These are phyloP conservation scores for Euphorbia tirucalli DNA, from an alignment of 345 rosid genomes.

Conservation along the genomic window DNA sequence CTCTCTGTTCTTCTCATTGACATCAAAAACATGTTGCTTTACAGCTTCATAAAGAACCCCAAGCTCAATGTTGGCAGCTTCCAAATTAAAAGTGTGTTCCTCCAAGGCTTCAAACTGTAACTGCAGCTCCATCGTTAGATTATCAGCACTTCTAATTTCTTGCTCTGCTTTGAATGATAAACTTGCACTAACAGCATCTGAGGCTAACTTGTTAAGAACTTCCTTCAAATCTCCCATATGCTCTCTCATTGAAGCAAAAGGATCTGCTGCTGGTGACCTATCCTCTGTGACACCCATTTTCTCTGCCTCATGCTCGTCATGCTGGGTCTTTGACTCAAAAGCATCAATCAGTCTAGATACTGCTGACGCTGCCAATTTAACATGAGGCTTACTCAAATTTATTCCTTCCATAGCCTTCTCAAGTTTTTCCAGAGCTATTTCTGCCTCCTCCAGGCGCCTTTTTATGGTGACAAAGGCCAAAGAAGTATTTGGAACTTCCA, in stretches of 20 bases:
- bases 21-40: slow-evolving; percentile 42
- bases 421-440: slow-evolving; percentile 48
- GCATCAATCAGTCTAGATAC: slow-evolving; percentile 78
- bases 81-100: slow-evolving; percentile 46
- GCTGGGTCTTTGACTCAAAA: slow-evolving; percentile 65
- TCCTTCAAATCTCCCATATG: slow-evolving; percentile 48
- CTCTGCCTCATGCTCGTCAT: slow-evolving; percentile 52
- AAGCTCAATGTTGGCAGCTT: slow-evolving; percentile 57
- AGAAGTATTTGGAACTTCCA: slow-evolving; percentile 37
- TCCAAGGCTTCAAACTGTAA: slow-evolving; percentile 44
- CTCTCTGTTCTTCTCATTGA: slow-evolving; percentile 44
- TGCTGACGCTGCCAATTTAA: slow-evolving; percentile 44
- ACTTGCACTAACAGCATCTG: slow-evolving; percentile 48
- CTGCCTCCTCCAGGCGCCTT: slow-evolving; percentile 54
- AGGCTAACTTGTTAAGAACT: slow-evolving; percentile 49
- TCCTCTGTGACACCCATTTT: slow-evolving; percentile 31
- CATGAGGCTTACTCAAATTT: slow-evolving; percentile 35
- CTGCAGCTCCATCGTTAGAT: slow-evolving; percentile 43
- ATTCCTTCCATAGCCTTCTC: slow-evolving; percentile 53
- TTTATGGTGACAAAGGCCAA: slow-evolving; percentile 42
- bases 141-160: slow-evolving; percentile 35
- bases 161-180: slow-evolving; percentile 37
- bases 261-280: slow-evolving; percentile 36
- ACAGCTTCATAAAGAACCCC: slow-evolving; percentile 56
- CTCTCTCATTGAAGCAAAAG: slow-evolving; percentile 42